phyloP scores from a whole-genome alignment of 495 filamentous ascomycete genomes.

The Astrocystis sublimbata region DNA sequence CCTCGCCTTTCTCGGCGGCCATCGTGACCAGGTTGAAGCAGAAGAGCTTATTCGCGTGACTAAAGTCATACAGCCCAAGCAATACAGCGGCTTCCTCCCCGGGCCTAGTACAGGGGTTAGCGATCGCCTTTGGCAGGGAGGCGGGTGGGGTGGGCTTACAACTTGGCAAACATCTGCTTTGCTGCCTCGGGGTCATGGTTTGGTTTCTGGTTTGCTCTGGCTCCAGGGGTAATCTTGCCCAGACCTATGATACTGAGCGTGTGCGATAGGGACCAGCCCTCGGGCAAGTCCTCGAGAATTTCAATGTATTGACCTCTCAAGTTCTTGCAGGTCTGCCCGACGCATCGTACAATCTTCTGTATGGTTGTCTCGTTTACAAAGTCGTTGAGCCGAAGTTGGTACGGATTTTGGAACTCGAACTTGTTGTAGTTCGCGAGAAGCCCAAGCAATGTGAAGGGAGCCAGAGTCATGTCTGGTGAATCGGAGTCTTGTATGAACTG shows the following conservation, averaged over 20 bases:
- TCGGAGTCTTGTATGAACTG: slow-evolving; percentile 87
- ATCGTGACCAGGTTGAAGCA: slow-evolving; percentile 77
- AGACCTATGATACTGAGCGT: slow-evolving; percentile 86
- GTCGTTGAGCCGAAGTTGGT: slow-evolving; percentile 90
- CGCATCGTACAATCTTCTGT: slow-evolving; percentile 72
- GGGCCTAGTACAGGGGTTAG: slow-evolving; percentile 61
- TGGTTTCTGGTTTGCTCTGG: slow-evolving; percentile 60
- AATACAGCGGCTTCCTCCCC: slow-evolving; percentile 74
- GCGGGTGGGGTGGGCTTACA: slow-evolving; percentile 45
- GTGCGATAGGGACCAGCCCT: slow-evolving; percentile 81
- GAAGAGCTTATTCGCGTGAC: slow-evolving; percentile 92
- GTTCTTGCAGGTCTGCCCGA: slow-evolving; percentile 66
- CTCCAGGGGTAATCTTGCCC: slow-evolving; percentile 68
- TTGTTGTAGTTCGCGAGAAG: slow-evolving; percentile 99
- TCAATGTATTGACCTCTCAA: slow-evolving; percentile 76
- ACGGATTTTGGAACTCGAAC: slow-evolving; percentile 97
- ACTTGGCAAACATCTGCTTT: slow-evolving; percentile 70
- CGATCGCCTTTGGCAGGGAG: background rate
- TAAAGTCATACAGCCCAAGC: slow-evolving; percentile 89
- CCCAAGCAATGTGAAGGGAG: slow-evolving; percentile 81
- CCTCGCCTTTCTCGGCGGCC: slow-evolving; percentile 62
- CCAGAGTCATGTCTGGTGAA: slow-evolving; percentile 57
- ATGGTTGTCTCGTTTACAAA: slow-evolving; percentile 93
- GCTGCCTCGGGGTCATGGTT: slow-evolving; percentile 66
- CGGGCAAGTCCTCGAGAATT: slow-evolving; percentile 89